Conservation (phyloP, 495 filamentous ascomycete genomes). For the Neurospora terricola region DNA sequence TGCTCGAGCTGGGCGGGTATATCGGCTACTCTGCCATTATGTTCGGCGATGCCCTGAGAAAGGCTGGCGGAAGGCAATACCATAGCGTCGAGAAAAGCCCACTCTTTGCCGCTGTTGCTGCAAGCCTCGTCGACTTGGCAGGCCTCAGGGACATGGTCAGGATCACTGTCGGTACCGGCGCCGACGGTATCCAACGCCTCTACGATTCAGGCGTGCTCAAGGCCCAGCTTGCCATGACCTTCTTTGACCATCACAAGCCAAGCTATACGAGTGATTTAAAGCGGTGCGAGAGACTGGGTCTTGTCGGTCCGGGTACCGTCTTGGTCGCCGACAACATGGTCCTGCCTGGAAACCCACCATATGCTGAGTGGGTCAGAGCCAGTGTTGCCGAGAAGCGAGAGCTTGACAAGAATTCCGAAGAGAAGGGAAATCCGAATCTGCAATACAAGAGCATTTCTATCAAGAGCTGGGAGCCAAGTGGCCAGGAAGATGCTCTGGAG, state of each 20-base stretch:
- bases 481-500: slow-evolving; percentile 60
- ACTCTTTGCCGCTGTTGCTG: slow-evolving; percentile 54
- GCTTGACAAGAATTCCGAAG: slow-evolving; percentile 23
- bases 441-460: slow-evolving; percentile 56
- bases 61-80: slow-evolving; percentile 50
- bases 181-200: slow-evolving; percentile 47
- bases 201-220: slow-evolving; percentile 37
- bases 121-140: slow-evolving; percentile 53
- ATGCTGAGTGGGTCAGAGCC: slow-evolving; percentile 55
- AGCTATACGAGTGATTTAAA: slow-evolving; percentile 62
- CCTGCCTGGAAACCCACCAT: slow-evolving; percentile 64
- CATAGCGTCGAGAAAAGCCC: slow-evolving; percentile 60
- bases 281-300: slow-evolving; percentile 55
- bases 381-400: slow-evolving; percentile 39
- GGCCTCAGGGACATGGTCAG: slow-evolving; percentile 56
- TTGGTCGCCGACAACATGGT: slow-evolving; percentile 67
- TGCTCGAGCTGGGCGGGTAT: slow-evolving; percentile 77
- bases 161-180: slow-evolving; percentile 56
- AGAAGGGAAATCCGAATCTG: slow-evolving; percentile 58
- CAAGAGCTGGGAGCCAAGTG: slow-evolving; percentile 58
- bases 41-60: slow-evolving; percentile 52
- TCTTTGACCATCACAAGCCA: slow-evolving; percentile 69
- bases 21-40: slow-evolving; percentile 70
- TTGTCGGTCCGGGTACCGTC: slow-evolving; percentile 52
- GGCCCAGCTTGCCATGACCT: slow-evolving; percentile 52